Evolutionary conservation across 2,329 filamentous ascomycete genomes (phyloP), one percentile per base, ranked within the genome.

Genomic region (Rhynchosporium graminicola): DNA sequence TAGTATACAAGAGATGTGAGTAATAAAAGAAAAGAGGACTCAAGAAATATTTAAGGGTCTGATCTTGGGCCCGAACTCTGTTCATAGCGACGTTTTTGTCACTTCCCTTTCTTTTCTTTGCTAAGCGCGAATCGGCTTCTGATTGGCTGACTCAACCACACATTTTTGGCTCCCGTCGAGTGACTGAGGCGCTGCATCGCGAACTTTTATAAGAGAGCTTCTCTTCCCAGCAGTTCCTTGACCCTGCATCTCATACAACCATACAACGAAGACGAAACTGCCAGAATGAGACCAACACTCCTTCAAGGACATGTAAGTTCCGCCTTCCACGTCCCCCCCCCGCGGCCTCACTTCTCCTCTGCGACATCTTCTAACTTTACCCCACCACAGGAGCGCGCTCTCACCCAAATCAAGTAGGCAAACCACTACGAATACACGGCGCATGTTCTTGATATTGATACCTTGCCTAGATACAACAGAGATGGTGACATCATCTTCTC

Each of bases 401-500:
- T 97, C 79, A 97, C 92, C 76, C 92, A 97, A 80, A 94, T 97
- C 79, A 91, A 88, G 88, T 92, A 83, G 74, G 82, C 67, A 63
- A 62, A 66, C 45, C 56, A 31, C 50, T 55, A 54, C 40, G 51
- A 59, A 61, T 46, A 7, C 5, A 36, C 61, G 42, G 52, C 62
- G 58, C 52, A 60, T 59, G 51, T 33, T 15, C 29, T 60, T 48
- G 28, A 66, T 65, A 64, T 66, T 73, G 62, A 73, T 61, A 42
- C 6, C 13, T 54, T 15, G 42, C 52, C 38, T 45, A 92, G 89
- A 77, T 97, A 91, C 82, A 96, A 93, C 80, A 86, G 87, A 79
- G 95, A 99, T 80, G 95, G 95, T 80, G 95, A 99, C 77, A 86
- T 98, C 70, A 88, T 98, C 76, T 97, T 98, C 83, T 97, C 93